These are phyloP conservation scores for Pisolithus tinctorius DNA, from an alignment of 768 basidiomycete genomes.

Conservation along the genomic window DNA sequence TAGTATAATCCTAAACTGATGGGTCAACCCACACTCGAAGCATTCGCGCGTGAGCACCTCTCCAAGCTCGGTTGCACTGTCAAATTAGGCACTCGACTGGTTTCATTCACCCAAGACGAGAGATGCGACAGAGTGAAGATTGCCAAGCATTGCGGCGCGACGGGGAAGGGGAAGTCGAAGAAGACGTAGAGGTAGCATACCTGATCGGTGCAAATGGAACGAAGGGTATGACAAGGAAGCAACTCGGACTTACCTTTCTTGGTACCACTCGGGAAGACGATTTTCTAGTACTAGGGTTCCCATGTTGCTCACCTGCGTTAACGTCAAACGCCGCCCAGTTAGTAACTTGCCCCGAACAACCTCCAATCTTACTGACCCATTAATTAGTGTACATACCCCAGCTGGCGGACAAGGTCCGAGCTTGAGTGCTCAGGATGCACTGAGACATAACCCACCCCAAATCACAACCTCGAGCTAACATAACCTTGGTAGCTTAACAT, in stretches of 20 bases:
- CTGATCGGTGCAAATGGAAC: constrained; percentile 40
- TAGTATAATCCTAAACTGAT: constrained; percentile 11
- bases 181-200: constrained; percentile 24
- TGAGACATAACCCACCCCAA: neutral
- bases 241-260: constrained; percentile 35
- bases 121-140: constrained; percentile 11
- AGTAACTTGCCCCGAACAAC: neutral
- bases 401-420: constrained; percentile 32
- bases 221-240: constrained; percentile 26
- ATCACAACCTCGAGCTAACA: neutral
- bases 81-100: too few species aligned
- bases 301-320: neutral
- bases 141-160: constrained; percentile 26
- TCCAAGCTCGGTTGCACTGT: too few species aligned
- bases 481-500: constrained; percentile 31
- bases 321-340: constrained; percentile 41
- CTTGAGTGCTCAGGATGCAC: constrained; percentile 8
- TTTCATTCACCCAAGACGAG: too few species aligned
- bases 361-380: neutral
- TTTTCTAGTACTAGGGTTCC: constrained; percentile 21
- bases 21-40: constrained; percentile 27
- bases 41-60: neutral
- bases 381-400: constrained; percentile 31
- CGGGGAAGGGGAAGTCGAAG: constrained; percentile 33
- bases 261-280: constrained; percentile 31